phyloP scores from a whole-genome alignment of 2,329 filamentous ascomycete species.

The Colletotrichum sp. region DNA sequence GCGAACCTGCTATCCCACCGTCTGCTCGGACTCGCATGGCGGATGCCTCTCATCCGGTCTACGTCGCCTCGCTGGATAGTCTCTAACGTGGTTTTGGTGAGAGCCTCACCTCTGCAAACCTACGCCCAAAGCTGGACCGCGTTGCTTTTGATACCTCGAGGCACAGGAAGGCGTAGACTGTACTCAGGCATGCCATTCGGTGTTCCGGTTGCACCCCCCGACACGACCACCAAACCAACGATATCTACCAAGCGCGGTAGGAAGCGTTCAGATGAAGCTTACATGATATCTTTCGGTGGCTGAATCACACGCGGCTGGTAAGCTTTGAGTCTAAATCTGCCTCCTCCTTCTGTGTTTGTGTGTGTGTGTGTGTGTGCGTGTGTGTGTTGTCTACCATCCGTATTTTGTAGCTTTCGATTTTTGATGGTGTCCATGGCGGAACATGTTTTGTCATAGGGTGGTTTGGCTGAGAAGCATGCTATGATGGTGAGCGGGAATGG shows the following conservation, averaged over 20 bases:
- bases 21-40: neutral
- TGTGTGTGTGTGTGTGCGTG: neutral
- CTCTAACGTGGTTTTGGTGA: neutral
- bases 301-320: neutral
- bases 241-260: neutral
- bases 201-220: neutral
- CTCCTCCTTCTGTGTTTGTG: neutral
- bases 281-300: neutral
- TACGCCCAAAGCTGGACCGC: neutral
- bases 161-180: neutral
- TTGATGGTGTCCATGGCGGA: neutral
- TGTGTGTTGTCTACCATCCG: neutral
- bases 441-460: neutral
- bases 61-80: neutral
- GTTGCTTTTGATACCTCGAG: neutral
- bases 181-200: neutral
- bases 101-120: neutral
- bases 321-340: neutral
- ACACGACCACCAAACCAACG: neutral
- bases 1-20: neutral
- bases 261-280: neutral
- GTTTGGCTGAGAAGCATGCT: neutral
- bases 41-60: neutral
- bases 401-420: neutral
- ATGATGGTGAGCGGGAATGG: neutral